Evolutionary conservation across 371 early-diverging fungal species (phyloP).

Genomic region (Apophysomyces sp.): DNA sequence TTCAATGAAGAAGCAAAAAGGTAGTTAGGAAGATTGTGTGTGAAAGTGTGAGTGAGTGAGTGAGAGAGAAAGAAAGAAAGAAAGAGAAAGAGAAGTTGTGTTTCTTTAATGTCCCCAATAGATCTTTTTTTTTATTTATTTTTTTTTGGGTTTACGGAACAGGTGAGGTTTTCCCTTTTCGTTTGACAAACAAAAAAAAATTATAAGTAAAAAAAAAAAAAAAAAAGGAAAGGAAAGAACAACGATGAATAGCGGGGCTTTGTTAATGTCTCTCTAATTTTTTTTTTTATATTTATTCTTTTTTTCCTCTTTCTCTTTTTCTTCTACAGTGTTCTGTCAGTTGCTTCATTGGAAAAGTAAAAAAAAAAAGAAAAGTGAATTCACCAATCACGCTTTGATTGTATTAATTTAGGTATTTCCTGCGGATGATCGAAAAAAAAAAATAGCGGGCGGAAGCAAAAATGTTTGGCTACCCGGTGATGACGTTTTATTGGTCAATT

Average conservation of each 20-base stretch:
- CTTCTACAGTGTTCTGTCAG: neutral
- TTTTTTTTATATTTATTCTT: neutral
- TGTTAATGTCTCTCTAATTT: neutral
- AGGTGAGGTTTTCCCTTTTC: slow-evolving; percentile 3
- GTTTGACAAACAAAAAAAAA: slow-evolving; percentile 1
- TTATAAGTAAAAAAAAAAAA: neutral
- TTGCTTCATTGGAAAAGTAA: neutral
- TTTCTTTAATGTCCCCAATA: no score
- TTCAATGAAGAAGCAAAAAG: neutral
- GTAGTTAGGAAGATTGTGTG: neutral
- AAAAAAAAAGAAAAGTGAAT: neutral
- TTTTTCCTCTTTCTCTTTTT: neutral
- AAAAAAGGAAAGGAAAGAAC: neutral
- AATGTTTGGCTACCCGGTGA: neutral
- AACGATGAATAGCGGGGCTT: neutral
- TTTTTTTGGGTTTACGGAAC: neutral
- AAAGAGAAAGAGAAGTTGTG: neutral
- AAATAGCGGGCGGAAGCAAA: neutral
- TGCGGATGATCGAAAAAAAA: neutral
- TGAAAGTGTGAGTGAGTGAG: neutral
- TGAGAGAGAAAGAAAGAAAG: neutral
- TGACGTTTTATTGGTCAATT: neutral
- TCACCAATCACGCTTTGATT: slow-evolving; percentile 1
- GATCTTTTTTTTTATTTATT: no score
- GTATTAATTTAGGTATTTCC: slow-evolving; percentile 3